Evolutionary conservation across 1,284 basidiomycete species (phyloP), one percentile per base, ranked within the genome.

Genomic region (Ceraceosorus guamensis): DNA sequence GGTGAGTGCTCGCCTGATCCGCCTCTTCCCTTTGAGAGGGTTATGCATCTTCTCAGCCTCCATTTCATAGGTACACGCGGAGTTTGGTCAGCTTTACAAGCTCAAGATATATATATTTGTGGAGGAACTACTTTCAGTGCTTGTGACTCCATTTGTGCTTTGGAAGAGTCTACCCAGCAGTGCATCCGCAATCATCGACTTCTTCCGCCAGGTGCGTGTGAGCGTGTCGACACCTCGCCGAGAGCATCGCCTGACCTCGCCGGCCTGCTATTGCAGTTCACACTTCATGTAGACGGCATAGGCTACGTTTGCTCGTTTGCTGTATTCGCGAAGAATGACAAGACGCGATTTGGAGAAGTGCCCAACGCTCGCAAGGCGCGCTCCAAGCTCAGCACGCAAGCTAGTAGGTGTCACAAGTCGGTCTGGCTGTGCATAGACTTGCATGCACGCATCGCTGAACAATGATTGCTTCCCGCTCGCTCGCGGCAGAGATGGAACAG

Each of bases 291-390:
- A 34, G 92, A 96, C 66, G 90, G 91, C 1, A 82, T 95, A 2
- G 93, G 95, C 8, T 93, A 95, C 71, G 89, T 98, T 7, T 98
- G 95, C 76, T 91, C 88, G 59, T 98, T 97, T 78, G 95, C 93
- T 0, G 92, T 95, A 55, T 98, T 98, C 75, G 91, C 37, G 8
- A 8, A n/a, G 8, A 41, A 41, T n/a, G n/a, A n/a, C 37, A 41
- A 41, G 8, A 8, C 8, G 37, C 37, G 37, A 8, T 41, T 41
- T n/a, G 37, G 37, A 8, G 37, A 8, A 8, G 8, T n/a, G n/a
- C 8, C 37, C 8, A 41, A 41, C 37, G 37, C n/a, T 8, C 37
- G 8, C 8, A n/a, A 41, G 37, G 37, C 8, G 37, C 37, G 37
- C 8, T n/a, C n/a, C 37, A 8, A 8, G 8, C 8, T n/a, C 37